These are phyloP conservation scores for Lachancea nothofagi DNA, from an alignment of 805 yeast species.

Conservation along the genomic window DNA sequence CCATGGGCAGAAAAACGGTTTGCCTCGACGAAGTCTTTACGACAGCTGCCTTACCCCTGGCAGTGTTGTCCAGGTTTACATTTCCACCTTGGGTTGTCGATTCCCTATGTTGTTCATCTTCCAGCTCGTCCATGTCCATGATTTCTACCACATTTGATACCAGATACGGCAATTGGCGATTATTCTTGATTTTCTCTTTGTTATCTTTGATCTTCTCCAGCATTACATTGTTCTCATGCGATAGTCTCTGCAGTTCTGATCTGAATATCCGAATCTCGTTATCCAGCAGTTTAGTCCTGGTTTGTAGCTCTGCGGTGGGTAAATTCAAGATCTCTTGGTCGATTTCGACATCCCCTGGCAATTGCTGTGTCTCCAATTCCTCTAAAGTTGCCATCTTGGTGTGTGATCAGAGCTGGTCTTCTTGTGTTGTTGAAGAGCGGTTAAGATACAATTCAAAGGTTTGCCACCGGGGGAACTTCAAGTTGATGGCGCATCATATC, in stretches of 20 bases:
- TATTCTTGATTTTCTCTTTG: slow-evolving; percentile 91
- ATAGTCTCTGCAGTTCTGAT: slow-evolving; percentile 82
- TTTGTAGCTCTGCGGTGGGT: slow-evolving; percentile 75
- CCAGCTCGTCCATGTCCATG: slow-evolving; percentile 79
- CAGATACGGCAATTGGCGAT: slow-evolving; percentile 89
- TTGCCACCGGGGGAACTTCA: too few species aligned
- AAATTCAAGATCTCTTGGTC: slow-evolving; percentile 77
- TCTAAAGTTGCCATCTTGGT: slow-evolving; percentile 71
- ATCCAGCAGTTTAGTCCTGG: slow-evolving; percentile 81
- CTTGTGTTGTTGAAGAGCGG: too few species aligned
- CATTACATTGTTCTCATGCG: slow-evolving; percentile 92
- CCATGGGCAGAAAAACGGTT: slow-evolving; percentile 91
- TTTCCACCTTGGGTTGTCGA: slow-evolving; percentile 84
- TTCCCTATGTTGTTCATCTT: slow-evolving; percentile 53
- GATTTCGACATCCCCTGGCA: slow-evolving; percentile 49
- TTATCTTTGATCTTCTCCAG: slow-evolving; percentile 90
- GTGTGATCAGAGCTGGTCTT: too few species aligned
- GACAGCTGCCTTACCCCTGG: slow-evolving; percentile 95
- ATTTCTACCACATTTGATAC: slow-evolving; percentile 96
- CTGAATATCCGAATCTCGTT: slow-evolving; percentile 94
- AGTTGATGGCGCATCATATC: not conserved
- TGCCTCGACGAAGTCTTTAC: slow-evolving; percentile 96
- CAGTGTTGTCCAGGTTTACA: slow-evolving; percentile 83
- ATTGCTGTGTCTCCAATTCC: slow-evolving; percentile 56
- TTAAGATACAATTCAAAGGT: too few species aligned